Conservation (phyloP, 2,329 filamentous ascomycete species). For the Colletotrichum liaoningense region DNA sequence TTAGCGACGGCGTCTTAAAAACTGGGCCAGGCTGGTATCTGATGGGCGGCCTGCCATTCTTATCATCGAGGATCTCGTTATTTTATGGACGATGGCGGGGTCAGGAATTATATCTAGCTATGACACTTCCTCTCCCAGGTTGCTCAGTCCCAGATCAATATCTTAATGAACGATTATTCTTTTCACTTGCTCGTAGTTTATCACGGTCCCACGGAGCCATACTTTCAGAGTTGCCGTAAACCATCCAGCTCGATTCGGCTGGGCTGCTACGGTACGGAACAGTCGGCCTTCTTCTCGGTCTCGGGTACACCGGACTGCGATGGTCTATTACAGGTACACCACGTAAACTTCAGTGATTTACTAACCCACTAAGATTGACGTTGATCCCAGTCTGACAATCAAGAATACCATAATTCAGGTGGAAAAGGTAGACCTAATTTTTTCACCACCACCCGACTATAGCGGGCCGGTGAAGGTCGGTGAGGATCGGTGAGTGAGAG, state of each 20-base stretch:
- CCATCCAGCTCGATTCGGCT: neutral
- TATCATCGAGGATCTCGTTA: neutral
- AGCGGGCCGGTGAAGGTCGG: neutral
- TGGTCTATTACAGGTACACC: neutral
- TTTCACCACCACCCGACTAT: neutral
- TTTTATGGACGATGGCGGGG: neutral
- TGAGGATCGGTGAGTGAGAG: neutral
- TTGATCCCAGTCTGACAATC: neutral
- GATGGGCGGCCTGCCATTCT: neutral
- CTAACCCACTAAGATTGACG: neutral
- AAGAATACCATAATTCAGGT: neutral
- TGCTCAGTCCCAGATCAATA: neutral
- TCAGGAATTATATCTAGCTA: constrained; percentile 15
- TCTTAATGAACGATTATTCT: neutral
- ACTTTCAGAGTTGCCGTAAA: neutral
- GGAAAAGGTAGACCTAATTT: neutral
- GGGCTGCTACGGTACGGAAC: neutral
- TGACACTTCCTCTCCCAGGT: constrained; percentile 1
- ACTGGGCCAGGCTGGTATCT: constrained; percentile 28
- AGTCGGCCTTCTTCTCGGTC: neutral
- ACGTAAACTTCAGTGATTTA: neutral
- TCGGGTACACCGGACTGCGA: neutral
- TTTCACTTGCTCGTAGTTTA: neutral
- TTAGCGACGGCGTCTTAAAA: constrained; percentile 35
- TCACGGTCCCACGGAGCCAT: neutral